phyloP scores from a whole-genome alignment of 2,329 filamentous ascomycete genomes.

The Helminthosporium solani region DNA sequence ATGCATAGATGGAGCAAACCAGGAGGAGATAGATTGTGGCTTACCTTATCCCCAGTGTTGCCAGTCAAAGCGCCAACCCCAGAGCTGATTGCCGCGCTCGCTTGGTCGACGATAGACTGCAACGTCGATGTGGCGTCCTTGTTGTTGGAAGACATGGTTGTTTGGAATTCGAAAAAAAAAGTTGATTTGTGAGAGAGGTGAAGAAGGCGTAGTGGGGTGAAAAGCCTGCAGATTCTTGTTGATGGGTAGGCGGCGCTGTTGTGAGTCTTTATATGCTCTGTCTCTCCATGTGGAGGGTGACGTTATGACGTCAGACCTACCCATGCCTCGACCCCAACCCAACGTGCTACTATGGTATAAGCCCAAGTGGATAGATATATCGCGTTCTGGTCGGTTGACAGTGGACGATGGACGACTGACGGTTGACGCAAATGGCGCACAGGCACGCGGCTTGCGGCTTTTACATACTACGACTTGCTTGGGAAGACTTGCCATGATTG shows the following conservation, averaged over 20 bases:
- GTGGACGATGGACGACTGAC: too few species aligned
- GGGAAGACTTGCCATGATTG: neutral
- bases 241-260: neutral
- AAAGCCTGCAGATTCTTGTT: neutral
- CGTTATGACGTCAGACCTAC: constrained; percentile 5
- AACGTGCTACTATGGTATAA: neutral
- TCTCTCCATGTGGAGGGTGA: constrained; percentile 3
- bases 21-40: constrained; percentile 1
- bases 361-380: too few species aligned
- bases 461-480: neutral
- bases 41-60: constrained; percentile 64
- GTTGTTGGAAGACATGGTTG: constrained; percentile 53
- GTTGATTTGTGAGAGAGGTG: constrained; percentile 1
- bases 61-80: constrained; percentile 73
- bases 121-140: constrained; percentile 67
- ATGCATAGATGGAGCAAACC: neutral
- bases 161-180: constrained; percentile 14
- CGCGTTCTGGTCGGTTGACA: too few species aligned
- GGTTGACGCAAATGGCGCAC: constrained; percentile 9
- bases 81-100: constrained; percentile 70
- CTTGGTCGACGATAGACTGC: constrained; percentile 65
- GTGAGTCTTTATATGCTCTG: constrained; percentile 7
- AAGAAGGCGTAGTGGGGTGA: constrained; percentile 1
- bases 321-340: neutral
- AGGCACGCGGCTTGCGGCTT: neutral